Evolutionary conservation across 495 filamentous ascomycete genomes (phyloP).

Genomic region (Penicillium goetzii): DNA sequence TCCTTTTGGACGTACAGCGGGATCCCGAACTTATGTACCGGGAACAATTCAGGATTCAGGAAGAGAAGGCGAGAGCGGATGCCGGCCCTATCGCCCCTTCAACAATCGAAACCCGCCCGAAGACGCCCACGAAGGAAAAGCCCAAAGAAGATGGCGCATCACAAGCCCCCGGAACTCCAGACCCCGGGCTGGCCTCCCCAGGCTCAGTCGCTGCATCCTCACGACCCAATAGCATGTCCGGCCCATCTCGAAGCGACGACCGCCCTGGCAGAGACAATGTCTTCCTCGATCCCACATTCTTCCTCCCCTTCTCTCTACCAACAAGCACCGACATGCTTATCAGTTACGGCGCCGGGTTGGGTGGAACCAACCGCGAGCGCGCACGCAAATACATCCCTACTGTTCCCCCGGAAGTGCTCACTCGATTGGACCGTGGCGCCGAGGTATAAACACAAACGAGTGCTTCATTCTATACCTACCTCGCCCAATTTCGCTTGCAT

Average conservation of each 20-base stretch:
- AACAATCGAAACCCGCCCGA: constrained; percentile 43
- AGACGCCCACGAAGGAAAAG: constrained; percentile 50
- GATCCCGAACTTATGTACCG: constrained; percentile 53
- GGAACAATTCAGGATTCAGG: constrained; percentile 42
- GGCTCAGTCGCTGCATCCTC: constrained; percentile 33
- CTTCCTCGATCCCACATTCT: constrained; percentile 84
- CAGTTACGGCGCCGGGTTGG: constrained; percentile 91
- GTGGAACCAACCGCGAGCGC: constrained; percentile 86
- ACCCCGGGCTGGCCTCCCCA: constrained; percentile 30
- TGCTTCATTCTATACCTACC: neutral
- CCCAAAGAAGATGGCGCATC: constrained; percentile 28
- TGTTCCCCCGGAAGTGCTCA: constrained; percentile 89
- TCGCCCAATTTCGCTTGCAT: neutral
- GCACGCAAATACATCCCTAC: constrained; percentile 97
- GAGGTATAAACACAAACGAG: neutral
- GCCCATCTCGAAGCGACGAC: constrained; percentile 31
- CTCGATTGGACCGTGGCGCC: constrained; percentile 75
- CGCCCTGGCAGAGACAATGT: constrained; percentile 55
- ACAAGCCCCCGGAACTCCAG: constrained; percentile 30
- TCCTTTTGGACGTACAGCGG: constrained; percentile 77
- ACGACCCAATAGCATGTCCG: constrained; percentile 26
- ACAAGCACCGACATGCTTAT: constrained; percentile 98
- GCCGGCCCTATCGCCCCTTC: constrained; percentile 24
- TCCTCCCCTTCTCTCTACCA: constrained; percentile 91
- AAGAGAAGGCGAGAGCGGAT: constrained; percentile 32